Evolutionary conservation across 2,329 filamentous ascomycete species (phyloP).

Genomic region (Xylaria sp.): DNA sequence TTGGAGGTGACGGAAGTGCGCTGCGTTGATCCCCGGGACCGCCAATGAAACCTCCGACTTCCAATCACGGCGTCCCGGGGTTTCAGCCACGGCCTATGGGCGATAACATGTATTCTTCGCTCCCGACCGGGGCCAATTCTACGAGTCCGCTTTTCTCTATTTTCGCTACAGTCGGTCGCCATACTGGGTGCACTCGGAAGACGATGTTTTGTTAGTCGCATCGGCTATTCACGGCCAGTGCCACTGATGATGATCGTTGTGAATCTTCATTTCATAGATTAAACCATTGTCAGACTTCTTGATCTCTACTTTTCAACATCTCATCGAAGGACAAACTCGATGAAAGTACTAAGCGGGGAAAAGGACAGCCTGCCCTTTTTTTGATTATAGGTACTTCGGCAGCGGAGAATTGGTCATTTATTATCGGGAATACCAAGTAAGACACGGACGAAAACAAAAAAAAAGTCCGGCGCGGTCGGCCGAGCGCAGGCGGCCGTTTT

Average conservation of each 20-base stretch:
- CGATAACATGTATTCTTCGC: background rate
- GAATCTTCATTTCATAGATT: background rate
- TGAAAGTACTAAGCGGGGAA: background rate
- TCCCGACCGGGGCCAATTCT: slow-evolving; percentile 7
- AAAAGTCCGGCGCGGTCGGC: background rate
- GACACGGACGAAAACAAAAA: background rate
- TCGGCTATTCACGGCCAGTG: no score
- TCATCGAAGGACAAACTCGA: background rate
- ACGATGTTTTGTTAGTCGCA: background rate
- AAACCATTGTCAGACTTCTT: background rate
- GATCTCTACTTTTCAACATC: background rate
- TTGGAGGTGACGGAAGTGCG: background rate
- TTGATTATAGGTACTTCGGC: background rate
- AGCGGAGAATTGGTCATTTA: background rate
- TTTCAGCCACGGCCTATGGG: background rate
- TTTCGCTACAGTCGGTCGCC: background rate
- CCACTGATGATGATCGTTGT: background rate
- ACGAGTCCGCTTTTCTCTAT: slow-evolving; percentile 5
- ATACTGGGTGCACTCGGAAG: background rate
- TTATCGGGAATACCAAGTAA: background rate
- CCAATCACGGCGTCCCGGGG: slow-evolving; percentile 9
- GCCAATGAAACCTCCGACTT: slow-evolving; percentile 5
- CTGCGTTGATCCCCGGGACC: background rate
- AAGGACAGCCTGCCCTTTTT: background rate
- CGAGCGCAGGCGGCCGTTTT: background rate